Evolutionary conservation across 805 yeast species (phyloP).

Genomic region (Ascoidea tarda): DNA sequence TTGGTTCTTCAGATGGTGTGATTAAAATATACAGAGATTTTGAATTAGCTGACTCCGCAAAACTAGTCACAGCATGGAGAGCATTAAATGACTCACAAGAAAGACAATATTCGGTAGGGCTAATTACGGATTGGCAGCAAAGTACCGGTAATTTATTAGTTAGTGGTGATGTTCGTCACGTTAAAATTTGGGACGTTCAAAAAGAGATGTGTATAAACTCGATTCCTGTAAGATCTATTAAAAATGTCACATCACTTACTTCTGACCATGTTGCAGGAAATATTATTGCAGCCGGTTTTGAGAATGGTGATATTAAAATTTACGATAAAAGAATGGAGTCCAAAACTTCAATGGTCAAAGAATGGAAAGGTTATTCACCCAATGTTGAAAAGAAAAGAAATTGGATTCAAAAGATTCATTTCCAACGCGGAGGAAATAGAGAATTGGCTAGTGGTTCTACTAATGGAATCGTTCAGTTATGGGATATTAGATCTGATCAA

Average conservation of each 20-base stretch:
- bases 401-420: constrained; percentile 65
- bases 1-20: constrained; percentile 93
- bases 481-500: constrained; percentile 74
- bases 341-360: constrained; percentile 70
- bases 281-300: constrained; percentile 62
- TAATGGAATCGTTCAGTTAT: constrained; percentile 71
- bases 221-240: constrained; percentile 82
- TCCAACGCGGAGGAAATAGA: constrained; percentile 94
- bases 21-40: constrained; percentile 74
- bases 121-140: constrained; percentile 94
- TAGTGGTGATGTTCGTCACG: constrained; percentile 89
- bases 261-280: constrained; percentile 89
- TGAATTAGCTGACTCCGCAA: constrained; percentile 37
- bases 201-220: constrained; percentile 77
- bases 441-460: constrained; percentile 76
- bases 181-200: constrained; percentile 94
- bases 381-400: constrained; percentile 24
- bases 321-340: constrained; percentile 83
- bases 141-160: constrained; percentile 81
- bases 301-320: constrained; percentile 72
- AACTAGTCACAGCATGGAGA: constrained; percentile 79
- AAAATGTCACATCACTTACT: constrained; percentile 78
- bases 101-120: constrained; percentile 70
- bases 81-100: constrained; percentile 76
- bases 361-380: constrained; percentile 49